A percentile compares a stretch with the other conserved stretches of the same genome.
phyloP scores from a whole-genome alignment of 2,329 filamentous ascomycete species.

The Sphaerulina musiva region DNA sequence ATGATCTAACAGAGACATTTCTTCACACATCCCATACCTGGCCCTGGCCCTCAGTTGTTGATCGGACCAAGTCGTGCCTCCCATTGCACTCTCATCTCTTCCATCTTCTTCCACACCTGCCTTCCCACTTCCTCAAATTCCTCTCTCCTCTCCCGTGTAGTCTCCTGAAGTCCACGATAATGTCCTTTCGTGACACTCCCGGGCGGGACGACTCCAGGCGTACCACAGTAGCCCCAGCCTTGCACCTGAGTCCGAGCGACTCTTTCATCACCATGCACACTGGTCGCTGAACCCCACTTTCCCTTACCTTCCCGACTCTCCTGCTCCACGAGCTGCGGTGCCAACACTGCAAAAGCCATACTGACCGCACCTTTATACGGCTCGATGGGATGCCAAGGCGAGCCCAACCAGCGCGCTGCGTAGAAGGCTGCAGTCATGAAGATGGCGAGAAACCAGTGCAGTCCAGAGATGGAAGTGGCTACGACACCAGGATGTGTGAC shows the following conservation, averaged over 20 bases:
- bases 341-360: constrained; percentile 70
- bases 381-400: constrained; percentile 77
- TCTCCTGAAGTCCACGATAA: constrained; percentile 51
- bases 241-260: constrained; percentile 74
- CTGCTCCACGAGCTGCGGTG: constrained; percentile 54
- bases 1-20: not conserved
- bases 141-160: constrained; percentile 64
- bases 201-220: constrained; percentile 43
- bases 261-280: constrained; percentile 49
- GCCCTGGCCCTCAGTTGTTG: not conserved
- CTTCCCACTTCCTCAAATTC: constrained; percentile 60
- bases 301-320: constrained; percentile 48
- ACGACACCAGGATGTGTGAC: constrained; percentile 82
- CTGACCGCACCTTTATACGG: constrained; percentile 71
- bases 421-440: constrained; percentile 63
- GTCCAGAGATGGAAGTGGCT: constrained; percentile 70
- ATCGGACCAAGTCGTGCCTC: constrained; percentile 37
- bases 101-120: constrained; percentile 38
- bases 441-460: constrained; percentile 63
- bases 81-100: constrained; percentile 32
- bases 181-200: constrained; percentile 45
- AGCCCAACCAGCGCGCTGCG: constrained; percentile 69
- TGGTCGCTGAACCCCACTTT: constrained; percentile 81
- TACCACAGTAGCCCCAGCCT: constrained; percentile 68
- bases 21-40: not conserved